These are phyloP conservation scores for Schizophyllum commune DNA, from an alignment of 1,284 basidiomycete genomes.

Conservation along the genomic window DNA sequence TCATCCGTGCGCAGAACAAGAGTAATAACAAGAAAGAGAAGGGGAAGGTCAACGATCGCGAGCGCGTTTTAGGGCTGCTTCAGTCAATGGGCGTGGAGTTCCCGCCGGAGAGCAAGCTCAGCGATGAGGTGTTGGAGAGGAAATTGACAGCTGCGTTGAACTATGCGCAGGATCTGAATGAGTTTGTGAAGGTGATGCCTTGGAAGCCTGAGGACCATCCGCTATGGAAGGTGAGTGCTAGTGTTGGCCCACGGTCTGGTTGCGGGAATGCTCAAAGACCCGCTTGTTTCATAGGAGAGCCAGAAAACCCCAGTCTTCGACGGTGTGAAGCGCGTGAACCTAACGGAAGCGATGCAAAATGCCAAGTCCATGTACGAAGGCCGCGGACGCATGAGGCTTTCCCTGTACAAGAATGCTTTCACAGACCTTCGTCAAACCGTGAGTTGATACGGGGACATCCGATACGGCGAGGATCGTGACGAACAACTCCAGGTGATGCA, in stretches of 20 bases:
- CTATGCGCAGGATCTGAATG: slow-evolving; percentile 15
- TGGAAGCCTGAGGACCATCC: slow-evolving; percentile 13
- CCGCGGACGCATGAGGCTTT: not conserved
- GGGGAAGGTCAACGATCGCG: not conserved
- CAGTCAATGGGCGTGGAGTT: slow-evolving; percentile 19
- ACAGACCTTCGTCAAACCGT: not conserved
- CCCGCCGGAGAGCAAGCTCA: slow-evolving; percentile 18
- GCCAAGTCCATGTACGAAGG: not conserved
- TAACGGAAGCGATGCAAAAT: slow-evolving; percentile 7
- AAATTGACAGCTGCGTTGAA: slow-evolving; percentile 20
- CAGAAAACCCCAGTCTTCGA: not conserved
- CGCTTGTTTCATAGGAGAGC: slow-evolving; percentile 4
- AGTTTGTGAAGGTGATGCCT: slow-evolving; percentile 9
- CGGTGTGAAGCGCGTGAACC: slow-evolving; percentile 8
- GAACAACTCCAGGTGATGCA: slow-evolving; percentile 1
- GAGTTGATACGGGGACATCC: too few species aligned
- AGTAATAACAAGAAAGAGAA: not conserved
- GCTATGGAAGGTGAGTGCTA: not conserved
- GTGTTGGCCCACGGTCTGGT: not conserved
- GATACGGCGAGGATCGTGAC: too few species aligned
- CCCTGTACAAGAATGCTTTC: not conserved
- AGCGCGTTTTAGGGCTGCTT: slow-evolving; percentile 6
- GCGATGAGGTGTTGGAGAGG: slow-evolving; percentile 19
- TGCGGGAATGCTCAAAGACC: not conserved
- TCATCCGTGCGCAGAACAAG: not conserved